These are phyloP conservation scores for Wickerhamiella shivajii DNA, from an alignment of 805 yeast species.

Conservation along the genomic window DNA sequence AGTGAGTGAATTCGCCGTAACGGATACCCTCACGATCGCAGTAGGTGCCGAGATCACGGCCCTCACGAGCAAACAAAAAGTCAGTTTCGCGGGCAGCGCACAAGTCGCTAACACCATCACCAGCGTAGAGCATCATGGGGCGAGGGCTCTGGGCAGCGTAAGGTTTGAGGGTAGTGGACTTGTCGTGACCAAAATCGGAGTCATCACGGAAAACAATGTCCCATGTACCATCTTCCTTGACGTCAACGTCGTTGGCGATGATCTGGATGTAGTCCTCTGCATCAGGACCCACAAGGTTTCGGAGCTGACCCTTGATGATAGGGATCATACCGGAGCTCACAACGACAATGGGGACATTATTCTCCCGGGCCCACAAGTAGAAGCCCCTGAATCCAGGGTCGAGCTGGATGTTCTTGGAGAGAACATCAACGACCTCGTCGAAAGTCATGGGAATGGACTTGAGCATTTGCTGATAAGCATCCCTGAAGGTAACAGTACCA, in stretches of 20 bases:
- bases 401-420: slow-evolving; percentile 51
- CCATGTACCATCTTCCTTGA: slow-evolving; percentile 52
- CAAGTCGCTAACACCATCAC: slow-evolving; percentile 94
- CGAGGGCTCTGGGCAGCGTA: slow-evolving; percentile 27
- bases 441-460: slow-evolving; percentile 63
- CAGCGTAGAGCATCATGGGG: slow-evolving; percentile 78
- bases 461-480: slow-evolving; percentile 75
- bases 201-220: slow-evolving; percentile 74
- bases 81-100: slow-evolving; percentile 94
- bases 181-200: slow-evolving; percentile 87
- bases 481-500: slow-evolving; percentile 47
- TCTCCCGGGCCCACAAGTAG: slow-evolving; percentile 59
- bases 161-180: slow-evolving; percentile 60
- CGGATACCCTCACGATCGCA: slow-evolving; percentile 73
- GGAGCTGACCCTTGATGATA: slow-evolving; percentile 63
- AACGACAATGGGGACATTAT: slow-evolving; percentile 69
- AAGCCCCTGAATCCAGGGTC: slow-evolving; percentile 86
- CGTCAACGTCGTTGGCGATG: slow-evolving; percentile 60
- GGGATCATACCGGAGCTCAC: slow-evolving; percentile 93
- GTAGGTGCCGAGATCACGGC: slow-evolving; percentile 75
- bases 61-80: slow-evolving; percentile 81
- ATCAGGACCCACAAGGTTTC: slow-evolving; percentile 61
- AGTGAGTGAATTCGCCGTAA: slow-evolving; percentile 66
- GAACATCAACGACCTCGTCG: slow-evolving; percentile 58
- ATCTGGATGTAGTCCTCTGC: slow-evolving; percentile 61